Evolutionary conservation across 805 yeast genomes (phyloP), one percentile per base, ranked within the genome.

Genomic region (Kluyveromyces nonfermentans): DNA sequence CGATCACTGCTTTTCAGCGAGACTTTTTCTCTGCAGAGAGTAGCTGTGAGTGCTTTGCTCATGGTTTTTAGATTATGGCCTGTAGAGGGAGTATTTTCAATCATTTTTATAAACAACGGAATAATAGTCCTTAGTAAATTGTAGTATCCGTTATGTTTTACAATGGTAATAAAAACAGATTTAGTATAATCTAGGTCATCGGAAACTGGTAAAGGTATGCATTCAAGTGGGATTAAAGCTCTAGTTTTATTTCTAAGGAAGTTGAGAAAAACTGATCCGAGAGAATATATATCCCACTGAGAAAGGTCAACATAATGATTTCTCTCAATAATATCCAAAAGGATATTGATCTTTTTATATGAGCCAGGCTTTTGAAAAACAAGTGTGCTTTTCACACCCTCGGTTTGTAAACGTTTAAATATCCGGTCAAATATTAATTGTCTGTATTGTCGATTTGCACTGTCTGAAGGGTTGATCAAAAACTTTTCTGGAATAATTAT

Each of bases 291-390:
- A 58, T 78, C 80, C 82, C 83, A 77, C 59, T 78, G 83, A 37
- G 80, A 77, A 35, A 78, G 65, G 69, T 79, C 80, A 34, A 76
- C 62, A 39, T 75, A 65, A 55, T 78, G 79, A 54, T 76, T 75
- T 47, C 82, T 63, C 30, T 68, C 71, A 19, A 77, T 72, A 33
- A 80, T 72, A 47, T 67, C 71, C 41, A 66, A 62, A 36, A 77
- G 57, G 17, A 78, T 68, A 40, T 70, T 55, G 6, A 68, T 56
- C 48, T 61, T 67, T 65, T 55, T 60, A 45, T 70, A 72, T 40
- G 76, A 72, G 0, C 83, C 84, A 1, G 82, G 82, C 49, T 67
- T 71, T 48, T 76, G 77, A 49, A 78, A 75, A 1, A 78, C 59
- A 31, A 75, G 56, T 46, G 74, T 78, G 15, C 66, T 64, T 41